phyloP scores from a whole-genome alignment of 139 green algal species.

The Mesostigma viride region DNA sequence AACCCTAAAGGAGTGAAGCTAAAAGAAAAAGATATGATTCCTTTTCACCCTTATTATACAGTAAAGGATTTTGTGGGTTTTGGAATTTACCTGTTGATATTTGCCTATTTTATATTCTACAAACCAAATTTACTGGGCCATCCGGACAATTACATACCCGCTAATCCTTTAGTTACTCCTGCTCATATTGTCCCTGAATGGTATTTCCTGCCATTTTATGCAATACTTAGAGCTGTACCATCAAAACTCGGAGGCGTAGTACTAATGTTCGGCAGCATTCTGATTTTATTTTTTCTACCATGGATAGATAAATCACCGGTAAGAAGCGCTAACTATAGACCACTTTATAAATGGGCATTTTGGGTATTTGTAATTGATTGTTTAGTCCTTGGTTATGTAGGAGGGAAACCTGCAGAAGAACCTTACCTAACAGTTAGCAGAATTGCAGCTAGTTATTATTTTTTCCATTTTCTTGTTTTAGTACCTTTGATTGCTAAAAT shows the following conservation, averaged over 20 bases:
- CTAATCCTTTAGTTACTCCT: neutral
- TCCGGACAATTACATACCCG: conserved; percentile 19
- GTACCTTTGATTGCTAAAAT: too few species aligned
- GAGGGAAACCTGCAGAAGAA: too few species aligned
- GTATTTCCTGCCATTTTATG: conserved; percentile 63
- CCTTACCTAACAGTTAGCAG: too few species aligned
- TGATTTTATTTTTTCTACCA: conserved; percentile 44
- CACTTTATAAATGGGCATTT: too few species aligned
- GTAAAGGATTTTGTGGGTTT: conserved; percentile 11
- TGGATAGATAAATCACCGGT: conserved; percentile 45
- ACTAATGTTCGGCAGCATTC: conserved; percentile 53
- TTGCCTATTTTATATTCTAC: conserved; percentile 16
- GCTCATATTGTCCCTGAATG: conserved; percentile 34
- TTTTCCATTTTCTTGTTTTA: too few species aligned
- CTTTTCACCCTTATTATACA: conserved; percentile 22
- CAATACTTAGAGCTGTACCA: conserved; percentile 57
- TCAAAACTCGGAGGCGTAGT: conserved; percentile 58
- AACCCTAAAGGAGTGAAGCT: too few species aligned
- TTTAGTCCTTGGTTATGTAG: too few species aligned
- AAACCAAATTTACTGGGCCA: conserved; percentile 18
- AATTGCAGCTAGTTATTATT: too few species aligned
- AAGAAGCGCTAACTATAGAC: conserved; percentile 43
- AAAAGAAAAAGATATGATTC: too few species aligned
- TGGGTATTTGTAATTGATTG: too few species aligned
- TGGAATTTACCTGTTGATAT: conserved; percentile 13